phyloP scores from a whole-genome alignment of 176 grass and related monocot species.

The Canna indica region DNA sequence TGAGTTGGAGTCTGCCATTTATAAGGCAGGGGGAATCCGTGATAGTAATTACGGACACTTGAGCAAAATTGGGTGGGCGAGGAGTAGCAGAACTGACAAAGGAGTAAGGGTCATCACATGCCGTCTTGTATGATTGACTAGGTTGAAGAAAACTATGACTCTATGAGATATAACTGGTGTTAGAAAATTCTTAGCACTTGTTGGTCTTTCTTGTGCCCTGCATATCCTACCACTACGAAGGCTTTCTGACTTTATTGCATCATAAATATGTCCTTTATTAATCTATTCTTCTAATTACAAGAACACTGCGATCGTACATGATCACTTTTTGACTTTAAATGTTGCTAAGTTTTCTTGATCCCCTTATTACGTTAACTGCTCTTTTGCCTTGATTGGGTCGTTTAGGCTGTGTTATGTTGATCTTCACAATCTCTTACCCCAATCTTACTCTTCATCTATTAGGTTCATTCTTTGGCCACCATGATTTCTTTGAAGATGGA shows the following conservation, averaged over 20 bases:
- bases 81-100: constrained; percentile 97
- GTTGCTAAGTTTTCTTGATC: too few relatives aligned
- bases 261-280: too few relatives aligned
- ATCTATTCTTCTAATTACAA: too few relatives aligned
- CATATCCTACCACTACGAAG: background rate
- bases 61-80: constrained; percentile 70
- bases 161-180: too few relatives aligned
- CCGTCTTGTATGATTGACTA: constrained; percentile 4
- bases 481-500: constrained; percentile 97
- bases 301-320: too few relatives aligned
- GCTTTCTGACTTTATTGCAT: background rate
- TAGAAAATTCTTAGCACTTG: too few relatives aligned
- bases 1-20: constrained; percentile 75
- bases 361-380: too few relatives aligned
- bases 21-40: constrained; percentile 84
- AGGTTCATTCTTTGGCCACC: constrained; percentile 88
- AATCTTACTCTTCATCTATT: constrained; percentile 15
- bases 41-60: constrained; percentile 74
- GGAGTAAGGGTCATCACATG: constrained; percentile 36
- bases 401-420: too few relatives aligned
- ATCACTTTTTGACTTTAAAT: too few relatives aligned
- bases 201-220: constrained; percentile 5
- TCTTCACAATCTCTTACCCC: too few relatives aligned
- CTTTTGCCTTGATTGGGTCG: too few relatives aligned
- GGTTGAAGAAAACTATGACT: background rate